Conservation (phyloP, 306 rosid species). For the Trichosanthes cucumerina region DNA sequence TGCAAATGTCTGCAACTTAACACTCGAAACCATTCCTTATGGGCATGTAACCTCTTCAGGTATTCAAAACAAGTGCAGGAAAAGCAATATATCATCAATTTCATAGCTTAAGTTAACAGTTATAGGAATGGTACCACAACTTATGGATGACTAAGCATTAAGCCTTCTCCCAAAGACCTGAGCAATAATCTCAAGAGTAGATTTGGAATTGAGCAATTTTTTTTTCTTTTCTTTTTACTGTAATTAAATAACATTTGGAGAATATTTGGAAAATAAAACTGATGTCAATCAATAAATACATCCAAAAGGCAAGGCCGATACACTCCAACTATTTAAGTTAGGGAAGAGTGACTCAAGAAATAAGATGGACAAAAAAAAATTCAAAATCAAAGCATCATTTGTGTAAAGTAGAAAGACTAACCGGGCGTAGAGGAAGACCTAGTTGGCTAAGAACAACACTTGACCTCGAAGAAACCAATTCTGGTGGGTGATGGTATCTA, state of each 20-base stretch:
- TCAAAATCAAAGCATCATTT: background rate
- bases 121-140: background rate
- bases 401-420: slow-evolving; percentile 30
- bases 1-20: background rate
- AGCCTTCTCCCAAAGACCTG: background rate
- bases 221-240: background rate
- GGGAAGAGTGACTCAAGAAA: background rate
- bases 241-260: background rate
- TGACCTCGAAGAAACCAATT: slow-evolving; percentile 36
- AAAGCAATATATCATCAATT: background rate
- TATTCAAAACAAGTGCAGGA: background rate
- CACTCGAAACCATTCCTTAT: background rate
- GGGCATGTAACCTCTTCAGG: background rate
- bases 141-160: background rate
- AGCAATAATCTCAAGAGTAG: background rate
- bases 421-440: slow-evolving; percentile 96
- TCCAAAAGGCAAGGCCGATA: background rate
- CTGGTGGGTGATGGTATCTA: slow-evolving; percentile 94
- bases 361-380: background rate
- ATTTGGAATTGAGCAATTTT: background rate
- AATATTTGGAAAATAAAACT: background rate
- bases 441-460: slow-evolving; percentile 47
- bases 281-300: background rate
- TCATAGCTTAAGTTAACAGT: background rate
- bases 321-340: background rate